phyloP scores from a whole-genome alignment of 768 basidiomycete genomes.

The Rhizopogon roseolus region DNA sequence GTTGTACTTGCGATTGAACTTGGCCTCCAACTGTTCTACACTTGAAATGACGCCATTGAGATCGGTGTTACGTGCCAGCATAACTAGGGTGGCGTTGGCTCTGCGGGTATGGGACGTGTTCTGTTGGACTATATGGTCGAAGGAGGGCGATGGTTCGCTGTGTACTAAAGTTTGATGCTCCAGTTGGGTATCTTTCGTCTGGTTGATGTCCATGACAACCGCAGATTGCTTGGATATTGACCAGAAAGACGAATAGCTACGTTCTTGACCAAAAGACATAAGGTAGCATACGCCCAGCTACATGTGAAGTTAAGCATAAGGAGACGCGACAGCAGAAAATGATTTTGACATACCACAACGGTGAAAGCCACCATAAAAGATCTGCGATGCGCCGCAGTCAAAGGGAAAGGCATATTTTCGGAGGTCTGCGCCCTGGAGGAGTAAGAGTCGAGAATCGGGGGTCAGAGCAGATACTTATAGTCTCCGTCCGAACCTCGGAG shows the following conservation, averaged over 20 bases:
- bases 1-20: constrained; percentile 51
- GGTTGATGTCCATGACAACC: background rate
- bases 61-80: constrained; percentile 48
- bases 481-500: background rate
- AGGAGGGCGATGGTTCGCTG: background rate
- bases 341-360: constrained; percentile 16
- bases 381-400: constrained; percentile 25
- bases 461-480: background rate
- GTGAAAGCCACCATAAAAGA: constrained; percentile 21
- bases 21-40: constrained; percentile 51
- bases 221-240: background rate
- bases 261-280: constrained; percentile 8
- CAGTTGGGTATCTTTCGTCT: background rate
- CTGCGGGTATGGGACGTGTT: constrained; percentile 9
- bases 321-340: background rate
- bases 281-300: constrained; percentile 20
- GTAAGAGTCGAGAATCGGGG: background rate
- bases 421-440: background rate
- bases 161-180: background rate
- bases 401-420: constrained; percentile 15
- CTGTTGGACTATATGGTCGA: background rate
- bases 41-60: constrained; percentile 39
- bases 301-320: background rate
- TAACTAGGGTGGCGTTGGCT: constrained; percentile 59
- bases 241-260: constrained; percentile 1